Conservation (phyloP, 371 early-diverging fungal species). For the Syncephalastrum monosporum region DNA sequence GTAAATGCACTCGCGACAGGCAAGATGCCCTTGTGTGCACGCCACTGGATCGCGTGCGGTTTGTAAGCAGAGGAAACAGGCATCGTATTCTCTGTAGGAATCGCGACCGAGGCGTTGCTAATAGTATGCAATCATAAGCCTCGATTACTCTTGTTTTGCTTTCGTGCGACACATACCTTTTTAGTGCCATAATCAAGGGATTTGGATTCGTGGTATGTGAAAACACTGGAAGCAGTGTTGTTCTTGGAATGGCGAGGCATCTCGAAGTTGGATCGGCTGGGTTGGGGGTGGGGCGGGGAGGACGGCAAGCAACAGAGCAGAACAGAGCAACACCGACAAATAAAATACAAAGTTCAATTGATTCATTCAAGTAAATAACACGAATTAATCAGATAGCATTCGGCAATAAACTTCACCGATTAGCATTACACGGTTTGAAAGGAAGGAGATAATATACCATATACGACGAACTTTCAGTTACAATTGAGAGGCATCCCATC, state of each 20-base stretch:
- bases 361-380: too few species aligned
- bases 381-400: too few species aligned
- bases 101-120: conserved; percentile 86
- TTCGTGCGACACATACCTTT: conserved; percentile 46
- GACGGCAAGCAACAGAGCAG: too few species aligned
- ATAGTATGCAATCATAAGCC: background rate
- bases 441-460: too few species aligned
- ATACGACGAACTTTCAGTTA: too few species aligned
- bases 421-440: too few species aligned
- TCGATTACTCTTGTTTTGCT: background rate
- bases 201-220: conserved; percentile 90
- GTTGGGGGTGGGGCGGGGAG: too few species aligned
- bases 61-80: conserved; percentile 91
- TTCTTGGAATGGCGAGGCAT: conserved; percentile 96
- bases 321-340: too few species aligned
- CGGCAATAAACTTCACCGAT: too few species aligned
- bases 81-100: conserved; percentile 83
- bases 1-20: conserved; percentile 90
- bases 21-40: conserved; percentile 82
- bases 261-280: background rate
- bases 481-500: too few species aligned
- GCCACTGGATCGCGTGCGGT: conserved; percentile 81
- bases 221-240: conserved; percentile 92
- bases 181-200: conserved; percentile 91
- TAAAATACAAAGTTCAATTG: too few species aligned